Base-by-base conservation (phyloP, 1,284 basidiomycete species). In the Sparassis latifolia region DNA sequence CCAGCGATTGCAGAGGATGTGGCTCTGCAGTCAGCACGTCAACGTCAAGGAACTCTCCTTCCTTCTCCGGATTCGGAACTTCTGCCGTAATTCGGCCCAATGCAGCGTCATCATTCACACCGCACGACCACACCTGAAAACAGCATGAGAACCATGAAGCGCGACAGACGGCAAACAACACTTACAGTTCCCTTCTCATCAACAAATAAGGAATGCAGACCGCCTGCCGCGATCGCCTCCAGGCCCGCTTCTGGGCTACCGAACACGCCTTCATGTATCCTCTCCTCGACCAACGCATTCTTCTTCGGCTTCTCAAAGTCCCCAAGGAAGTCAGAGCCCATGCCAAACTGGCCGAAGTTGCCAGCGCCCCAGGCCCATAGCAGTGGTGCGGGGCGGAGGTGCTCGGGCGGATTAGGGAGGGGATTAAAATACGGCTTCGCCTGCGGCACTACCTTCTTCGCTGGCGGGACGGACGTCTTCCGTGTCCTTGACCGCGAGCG, bases 101-200 rank as follows among this genome's bases (percentile, higher is more conserved):
- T 33, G 90, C 88, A 47, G 89, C 92, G 59, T 92, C 86, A 65
- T 97, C 94, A 66, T 97, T 97, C 56, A 89, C 84, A 42, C 93
- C 93, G 69, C 86, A 93, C 10, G 88, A 86, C 81, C 87, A 89
- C 20, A 91, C 73, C 89, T 90, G 61, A 44, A 35, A 46, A 38
- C 48, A 38, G 3, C 35, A 46, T 47, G 47, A 51, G 42, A 44
- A 12, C 33, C 27, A 38, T n/a, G n/a, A 9, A 9, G 37, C 40
- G 9, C 35, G 39, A 29, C 20, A 27, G 10, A 39, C 27, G 2
- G 31, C 20, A 42, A 31, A 44, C n/a, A 30, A 12, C 27, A 78
- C 86, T 67, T 62, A 93, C 89, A 42, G 82, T 82, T 55, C 92
- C 92, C 55, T 79, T 79, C 62, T 90, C 87, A 64, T 94, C 91